A percentile compares a stretch with the other conserved stretches of the same genome.
Conservation (phyloP, 495 filamentous ascomycete species). For the Penicillium diatomitis region DNA sequence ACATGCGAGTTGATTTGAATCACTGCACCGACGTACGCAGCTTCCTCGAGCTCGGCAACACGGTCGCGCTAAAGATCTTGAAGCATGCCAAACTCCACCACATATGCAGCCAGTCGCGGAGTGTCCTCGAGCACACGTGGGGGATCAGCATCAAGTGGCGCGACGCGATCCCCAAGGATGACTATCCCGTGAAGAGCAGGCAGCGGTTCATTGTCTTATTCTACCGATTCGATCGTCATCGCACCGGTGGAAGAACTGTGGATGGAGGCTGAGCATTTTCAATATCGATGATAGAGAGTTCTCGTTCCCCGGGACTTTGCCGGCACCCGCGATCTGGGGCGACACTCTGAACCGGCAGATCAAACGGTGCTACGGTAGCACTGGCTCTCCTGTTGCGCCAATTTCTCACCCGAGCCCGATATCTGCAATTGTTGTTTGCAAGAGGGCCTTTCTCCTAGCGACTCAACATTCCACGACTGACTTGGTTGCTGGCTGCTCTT, state of each 20-base stretch:
- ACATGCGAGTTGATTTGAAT: background rate
- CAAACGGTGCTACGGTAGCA: too few relatives aligned
- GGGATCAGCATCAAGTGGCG: conserved; percentile 1
- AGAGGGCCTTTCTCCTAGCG: background rate
- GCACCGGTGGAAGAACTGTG: too few relatives aligned
- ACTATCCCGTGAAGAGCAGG: background rate
- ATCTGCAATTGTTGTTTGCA: too few relatives aligned
- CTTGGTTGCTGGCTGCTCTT: background rate
- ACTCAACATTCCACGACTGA: background rate
- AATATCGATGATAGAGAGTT: too few relatives aligned
- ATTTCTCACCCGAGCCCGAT: too few relatives aligned
- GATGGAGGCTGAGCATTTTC: too few relatives aligned
- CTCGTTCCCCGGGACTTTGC: too few relatives aligned
- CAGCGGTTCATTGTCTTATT: too few relatives aligned
- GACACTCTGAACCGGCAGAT: too few relatives aligned
- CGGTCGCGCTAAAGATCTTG: conserved; percentile 1
- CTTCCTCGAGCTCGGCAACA: background rate
- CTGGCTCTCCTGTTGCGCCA: too few relatives aligned
- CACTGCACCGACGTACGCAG: background rate
- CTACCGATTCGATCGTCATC: too few relatives aligned
- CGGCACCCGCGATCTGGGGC: too few relatives aligned
- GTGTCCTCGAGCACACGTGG: conserved; percentile 10
- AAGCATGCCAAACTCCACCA: background rate
- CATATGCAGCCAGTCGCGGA: conserved; percentile 4
- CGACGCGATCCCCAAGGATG: background rate